Conservation (phyloP, 2,329 filamentous ascomycete genomes). For the Piedraia hortae region DNA sequence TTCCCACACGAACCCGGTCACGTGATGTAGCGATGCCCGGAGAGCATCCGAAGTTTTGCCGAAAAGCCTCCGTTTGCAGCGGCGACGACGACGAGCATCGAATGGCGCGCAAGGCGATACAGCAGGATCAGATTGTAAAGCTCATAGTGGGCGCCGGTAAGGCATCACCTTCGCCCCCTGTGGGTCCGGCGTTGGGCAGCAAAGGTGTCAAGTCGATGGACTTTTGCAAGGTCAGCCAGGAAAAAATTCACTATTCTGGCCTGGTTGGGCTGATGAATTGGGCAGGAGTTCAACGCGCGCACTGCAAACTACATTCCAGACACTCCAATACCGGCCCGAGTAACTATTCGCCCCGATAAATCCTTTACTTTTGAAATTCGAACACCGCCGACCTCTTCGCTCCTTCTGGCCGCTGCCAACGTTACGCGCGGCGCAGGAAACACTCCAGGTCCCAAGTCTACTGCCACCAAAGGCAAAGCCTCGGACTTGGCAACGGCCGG, state of each 20-base stretch:
- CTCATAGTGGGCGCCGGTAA: constrained; percentile 91
- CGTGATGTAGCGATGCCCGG: too few species aligned
- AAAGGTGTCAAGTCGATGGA: constrained; percentile 99
- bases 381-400: constrained; percentile 70
- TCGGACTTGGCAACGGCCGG: constrained; percentile 7
- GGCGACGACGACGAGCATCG: constrained; percentile 2
- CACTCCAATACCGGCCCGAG: constrained; percentile 68
- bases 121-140: constrained; percentile 60
- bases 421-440: constrained; percentile 42
- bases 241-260: not conserved
- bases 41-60: too few species aligned
- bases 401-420: constrained; percentile 61
- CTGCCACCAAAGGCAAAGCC: constrained; percentile 11
- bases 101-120: constrained; percentile 26
- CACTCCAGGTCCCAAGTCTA: constrained; percentile 18
- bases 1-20: too few species aligned
- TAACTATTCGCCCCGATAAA: constrained; percentile 77
- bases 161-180: constrained; percentile 78
- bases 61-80: constrained; percentile 1
- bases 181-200: constrained; percentile 82
- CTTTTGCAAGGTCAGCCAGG: constrained; percentile 64
- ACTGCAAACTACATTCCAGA: constrained; percentile 62
- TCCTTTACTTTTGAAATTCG: constrained; percentile 81
- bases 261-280: constrained; percentile 1
- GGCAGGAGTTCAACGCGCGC: constrained; percentile 83